These are phyloP conservation scores for Zygosaccharomyces pseudobailii DNA, from an alignment of 1,139 yeast genomes.

Conservation along the genomic window DNA sequence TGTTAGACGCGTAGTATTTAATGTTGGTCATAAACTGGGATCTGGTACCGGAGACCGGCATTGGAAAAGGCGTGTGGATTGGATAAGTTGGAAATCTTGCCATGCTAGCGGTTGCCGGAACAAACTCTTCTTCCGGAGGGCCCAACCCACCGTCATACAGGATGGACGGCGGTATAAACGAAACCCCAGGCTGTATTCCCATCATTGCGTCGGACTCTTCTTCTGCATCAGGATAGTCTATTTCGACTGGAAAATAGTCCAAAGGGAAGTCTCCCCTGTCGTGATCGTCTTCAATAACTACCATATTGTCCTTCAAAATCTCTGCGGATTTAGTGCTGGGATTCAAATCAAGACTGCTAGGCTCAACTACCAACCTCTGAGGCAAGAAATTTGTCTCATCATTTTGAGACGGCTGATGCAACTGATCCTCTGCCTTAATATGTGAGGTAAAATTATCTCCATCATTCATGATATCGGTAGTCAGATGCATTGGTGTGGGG, in stretches of 20 bases:
- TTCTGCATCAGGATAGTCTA: constrained; percentile 27
- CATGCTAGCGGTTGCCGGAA: constrained; percentile 10
- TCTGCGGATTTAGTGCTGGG: constrained; percentile 1
- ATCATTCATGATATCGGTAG: constrained; percentile 4
- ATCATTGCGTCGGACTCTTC: constrained; percentile 15
- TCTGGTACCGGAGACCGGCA: constrained; percentile 19
- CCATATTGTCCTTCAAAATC: constrained; percentile 6
- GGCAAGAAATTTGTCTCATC: constrained; percentile 8
- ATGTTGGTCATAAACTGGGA: constrained; percentile 32
- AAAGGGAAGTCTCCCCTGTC: constrained; percentile 57
- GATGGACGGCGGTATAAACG: constrained; percentile 11
- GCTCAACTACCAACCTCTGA: constrained; percentile 11
- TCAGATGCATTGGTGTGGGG: constrained; percentile 6
- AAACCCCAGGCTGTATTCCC: constrained; percentile 7
- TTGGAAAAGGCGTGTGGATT: constrained; percentile 19
- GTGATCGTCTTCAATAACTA: constrained; percentile 11
- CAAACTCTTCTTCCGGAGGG: constrained; percentile 12
- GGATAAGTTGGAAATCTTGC: constrained; percentile 12
- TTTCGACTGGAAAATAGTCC: constrained; percentile 50
- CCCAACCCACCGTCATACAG: constrained; percentile 11
- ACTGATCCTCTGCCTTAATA: constrained; percentile 4
- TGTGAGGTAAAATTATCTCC: constrained; percentile 3
- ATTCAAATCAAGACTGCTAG: constrained; percentile 10
- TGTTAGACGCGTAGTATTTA: constrained; percentile 29
- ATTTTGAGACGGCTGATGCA: constrained; percentile 5